Percentiles rank a stretch among this genome's conserved stretches.
These are phyloP conservation scores for Diphasiastrum complanatum DNA, from an alignment of 83 land plant species.

Conservation along the genomic window DNA sequence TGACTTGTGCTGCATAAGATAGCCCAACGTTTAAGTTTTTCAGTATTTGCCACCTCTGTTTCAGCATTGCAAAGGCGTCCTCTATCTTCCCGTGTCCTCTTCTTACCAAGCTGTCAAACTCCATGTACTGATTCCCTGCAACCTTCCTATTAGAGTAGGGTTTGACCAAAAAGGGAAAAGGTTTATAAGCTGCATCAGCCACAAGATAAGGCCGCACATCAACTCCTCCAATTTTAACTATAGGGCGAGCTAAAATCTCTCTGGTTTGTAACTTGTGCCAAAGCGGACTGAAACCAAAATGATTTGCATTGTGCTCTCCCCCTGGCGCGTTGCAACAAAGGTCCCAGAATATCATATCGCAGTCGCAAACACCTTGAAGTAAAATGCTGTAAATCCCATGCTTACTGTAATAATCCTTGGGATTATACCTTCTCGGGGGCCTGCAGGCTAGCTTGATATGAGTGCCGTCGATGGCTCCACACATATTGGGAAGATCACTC, in stretches of 20 bases:
- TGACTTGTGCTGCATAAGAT: background rate
- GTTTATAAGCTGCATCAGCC: background rate
- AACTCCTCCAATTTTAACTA: background rate
- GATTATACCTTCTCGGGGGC: background rate
- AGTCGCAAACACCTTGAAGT: background rate
- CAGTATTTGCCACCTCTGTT: background rate
- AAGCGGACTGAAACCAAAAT: constrained; percentile 1
- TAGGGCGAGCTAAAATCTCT: background rate
- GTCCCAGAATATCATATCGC: background rate
- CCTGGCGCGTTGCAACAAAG: background rate
- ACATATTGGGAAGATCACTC: constrained; percentile 1
- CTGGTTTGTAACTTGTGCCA: background rate
- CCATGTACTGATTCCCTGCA: background rate
- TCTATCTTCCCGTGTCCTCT: background rate
- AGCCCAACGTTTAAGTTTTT: background rate
- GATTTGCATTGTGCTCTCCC: background rate
- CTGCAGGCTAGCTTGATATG: background rate
- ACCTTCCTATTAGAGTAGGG: background rate
- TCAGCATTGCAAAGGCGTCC: background rate
- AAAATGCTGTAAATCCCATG: constrained; percentile 1
- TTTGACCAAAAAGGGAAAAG: background rate
- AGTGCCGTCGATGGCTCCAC: background rate
- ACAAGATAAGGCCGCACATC: constrained; percentile 2
- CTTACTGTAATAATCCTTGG: background rate
- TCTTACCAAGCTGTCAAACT: background rate